phyloP scores from a whole-genome alignment of 1,284 basidiomycete genomes.

The Trametes sp. region DNA sequence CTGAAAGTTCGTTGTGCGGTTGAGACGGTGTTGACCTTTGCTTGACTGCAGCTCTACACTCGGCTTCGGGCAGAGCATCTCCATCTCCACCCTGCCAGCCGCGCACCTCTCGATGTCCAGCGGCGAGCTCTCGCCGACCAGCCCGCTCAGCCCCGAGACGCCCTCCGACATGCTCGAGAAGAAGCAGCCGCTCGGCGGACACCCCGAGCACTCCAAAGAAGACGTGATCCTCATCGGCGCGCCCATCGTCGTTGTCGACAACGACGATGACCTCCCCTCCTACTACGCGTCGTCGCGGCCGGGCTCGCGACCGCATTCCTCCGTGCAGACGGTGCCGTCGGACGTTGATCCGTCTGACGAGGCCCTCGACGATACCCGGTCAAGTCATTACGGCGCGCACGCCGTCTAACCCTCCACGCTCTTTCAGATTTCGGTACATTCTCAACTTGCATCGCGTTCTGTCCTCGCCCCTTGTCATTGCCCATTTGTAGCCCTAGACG shows the following conservation, averaged over 20 bases:
- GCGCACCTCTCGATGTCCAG: slow-evolving; percentile 6
- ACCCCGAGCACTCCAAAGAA: slow-evolving; percentile 2
- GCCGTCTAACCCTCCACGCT: background rate
- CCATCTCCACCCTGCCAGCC: slow-evolving; percentile 1
- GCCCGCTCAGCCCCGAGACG: slow-evolving; percentile 2
- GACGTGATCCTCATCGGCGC: slow-evolving; percentile 7
- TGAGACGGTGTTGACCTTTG: background rate
- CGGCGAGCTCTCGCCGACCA: slow-evolving; percentile 6
- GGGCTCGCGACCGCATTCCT: slow-evolving; percentile 9
- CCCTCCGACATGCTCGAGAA: background rate
- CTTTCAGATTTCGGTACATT: background rate
- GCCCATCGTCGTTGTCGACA: slow-evolving; percentile 2
- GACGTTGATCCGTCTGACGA: slow-evolving; percentile 11
- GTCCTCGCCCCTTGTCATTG: background rate
- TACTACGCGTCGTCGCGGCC: slow-evolving; percentile 8
- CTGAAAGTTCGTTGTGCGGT: background rate
- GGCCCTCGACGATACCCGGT: background rate
- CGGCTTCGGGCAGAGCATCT: slow-evolving; percentile 4
- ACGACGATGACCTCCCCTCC: slow-evolving; percentile 14
- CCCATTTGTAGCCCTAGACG: background rate
- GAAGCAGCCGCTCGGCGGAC: slow-evolving; percentile 1
- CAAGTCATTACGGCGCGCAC: slow-evolving; percentile 2
- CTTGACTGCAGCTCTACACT: slow-evolving; percentile 1
- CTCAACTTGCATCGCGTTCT: background rate
- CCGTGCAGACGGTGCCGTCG: slow-evolving; percentile 4